These are phyloP conservation scores for Glycine tomentella DNA, from an alignment of 306 rosid species.

Conservation along the genomic window DNA sequence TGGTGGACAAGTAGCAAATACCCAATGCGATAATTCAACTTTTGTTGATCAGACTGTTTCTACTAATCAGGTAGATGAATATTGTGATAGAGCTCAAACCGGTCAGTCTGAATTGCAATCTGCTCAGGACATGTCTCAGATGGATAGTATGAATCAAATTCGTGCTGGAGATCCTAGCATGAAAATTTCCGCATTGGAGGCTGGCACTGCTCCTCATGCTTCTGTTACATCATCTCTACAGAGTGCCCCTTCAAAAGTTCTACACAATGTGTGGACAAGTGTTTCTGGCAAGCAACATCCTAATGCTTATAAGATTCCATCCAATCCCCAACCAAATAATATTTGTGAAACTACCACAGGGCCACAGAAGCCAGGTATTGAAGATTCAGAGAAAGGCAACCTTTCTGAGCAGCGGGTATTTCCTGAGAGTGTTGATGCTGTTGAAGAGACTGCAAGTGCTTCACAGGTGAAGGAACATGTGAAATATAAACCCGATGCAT, in stretches of 20 bases:
- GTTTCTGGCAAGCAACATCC: slow-evolving; percentile 69
- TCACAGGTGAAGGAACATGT: slow-evolving; percentile 45
- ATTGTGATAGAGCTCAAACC: slow-evolving; percentile 65
- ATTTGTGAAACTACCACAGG: slow-evolving; percentile 52
- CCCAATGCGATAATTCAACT: slow-evolving; percentile 59
- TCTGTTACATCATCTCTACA: slow-evolving; percentile 54
- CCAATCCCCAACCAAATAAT: slow-evolving; percentile 58
- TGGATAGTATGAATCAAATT: slow-evolving; percentile 55
- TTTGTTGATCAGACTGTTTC: slow-evolving; percentile 60
- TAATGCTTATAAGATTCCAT: slow-evolving; percentile 53
- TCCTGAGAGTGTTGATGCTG: slow-evolving; percentile 58
- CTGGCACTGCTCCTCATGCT: slow-evolving; percentile 56
- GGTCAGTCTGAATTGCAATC: slow-evolving; percentile 60
- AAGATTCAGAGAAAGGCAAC: slow-evolving; percentile 56
- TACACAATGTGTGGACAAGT: slow-evolving; percentile 72
- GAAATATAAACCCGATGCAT: slow-evolving; percentile 57
- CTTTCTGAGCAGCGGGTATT: slow-evolving; percentile 58
- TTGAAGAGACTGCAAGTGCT: slow-evolving; percentile 52
- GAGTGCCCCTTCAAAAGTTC: slow-evolving; percentile 54
- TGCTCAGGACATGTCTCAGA: slow-evolving; percentile 60
- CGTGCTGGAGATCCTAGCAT: slow-evolving; percentile 52
- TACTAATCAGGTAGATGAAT: slow-evolving; percentile 59
- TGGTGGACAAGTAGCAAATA: slow-evolving; percentile 59
- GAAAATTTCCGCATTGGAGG: slow-evolving; percentile 55
- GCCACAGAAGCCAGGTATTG: slow-evolving; percentile 54